phyloP scores from a whole-genome alignment of 257 asterid species.

The Gentiana straminea region DNA sequence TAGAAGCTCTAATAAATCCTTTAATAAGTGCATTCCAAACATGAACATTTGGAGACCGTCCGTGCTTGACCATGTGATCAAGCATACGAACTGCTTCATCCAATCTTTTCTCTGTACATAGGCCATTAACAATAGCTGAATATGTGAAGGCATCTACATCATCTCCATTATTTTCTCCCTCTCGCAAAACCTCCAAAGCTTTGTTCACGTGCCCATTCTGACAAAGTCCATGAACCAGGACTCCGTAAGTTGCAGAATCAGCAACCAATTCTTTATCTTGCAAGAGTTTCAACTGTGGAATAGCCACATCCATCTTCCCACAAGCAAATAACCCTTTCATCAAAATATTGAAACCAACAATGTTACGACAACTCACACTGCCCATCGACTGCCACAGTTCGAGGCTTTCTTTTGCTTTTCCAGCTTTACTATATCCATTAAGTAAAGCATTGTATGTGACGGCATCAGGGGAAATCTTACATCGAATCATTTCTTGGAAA shows the following conservation, averaged over 20 bases:
- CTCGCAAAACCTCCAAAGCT: constrained; percentile 45
- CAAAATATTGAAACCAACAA: constrained; percentile 75
- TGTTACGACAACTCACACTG: constrained; percentile 42
- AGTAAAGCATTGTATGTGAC: constrained; percentile 64
- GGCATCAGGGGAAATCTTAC: constrained; percentile 45
- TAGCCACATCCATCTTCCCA: constrained; percentile 43
- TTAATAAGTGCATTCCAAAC: constrained; percentile 62
- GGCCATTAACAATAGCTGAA: constrained; percentile 57
- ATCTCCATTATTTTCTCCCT: constrained; percentile 38
- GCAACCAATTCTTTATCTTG: constrained; percentile 41
- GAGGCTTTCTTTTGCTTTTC: constrained; percentile 33
- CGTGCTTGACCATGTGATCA: constrained; percentile 38
- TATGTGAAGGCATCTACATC: constrained; percentile 51
- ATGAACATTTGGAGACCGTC: constrained; percentile 49
- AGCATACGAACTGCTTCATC: constrained; percentile 59
- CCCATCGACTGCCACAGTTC: constrained; percentile 84
- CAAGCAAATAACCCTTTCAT: constrained; percentile 53
- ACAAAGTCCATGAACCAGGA: constrained; percentile 67
- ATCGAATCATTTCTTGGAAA: constrained; percentile 46
- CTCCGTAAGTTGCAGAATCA: constrained; percentile 52
- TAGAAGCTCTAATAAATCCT: constrained; percentile 56
- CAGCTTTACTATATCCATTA: constrained; percentile 48
- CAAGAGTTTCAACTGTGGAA: constrained; percentile 49
- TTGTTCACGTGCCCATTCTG: constrained; percentile 49
- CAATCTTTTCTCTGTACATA: constrained; percentile 54